These are phyloP conservation scores for Aspergillus sp. DNA, from an alignment of 2,329 filamentous ascomycete genomes.

Conservation along the genomic window DNA sequence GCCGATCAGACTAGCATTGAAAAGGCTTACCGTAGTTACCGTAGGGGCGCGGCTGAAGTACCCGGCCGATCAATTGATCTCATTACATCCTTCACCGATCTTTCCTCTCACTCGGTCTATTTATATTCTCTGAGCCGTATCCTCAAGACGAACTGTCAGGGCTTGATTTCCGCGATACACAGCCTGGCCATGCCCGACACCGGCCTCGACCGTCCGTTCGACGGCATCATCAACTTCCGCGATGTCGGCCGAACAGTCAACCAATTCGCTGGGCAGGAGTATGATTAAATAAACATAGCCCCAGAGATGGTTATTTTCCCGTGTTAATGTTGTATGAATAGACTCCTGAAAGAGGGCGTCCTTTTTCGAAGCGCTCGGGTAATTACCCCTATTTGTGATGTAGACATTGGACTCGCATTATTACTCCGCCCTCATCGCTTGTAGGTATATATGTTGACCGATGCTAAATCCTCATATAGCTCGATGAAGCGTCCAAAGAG, in stretches of 20 bases:
- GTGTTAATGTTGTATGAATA: slow-evolving; percentile 18
- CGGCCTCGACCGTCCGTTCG: slow-evolving; percentile 41
- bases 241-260: slow-evolving; percentile 73
- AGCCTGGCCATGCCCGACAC: slow-evolving; percentile 24
- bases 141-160: background rate
- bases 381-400: slow-evolving; percentile 20
- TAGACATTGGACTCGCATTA: background rate
- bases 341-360: slow-evolving; percentile 59
- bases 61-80: too few relatives aligned
- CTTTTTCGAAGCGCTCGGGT: slow-evolving; percentile 68
- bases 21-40: too few relatives aligned
- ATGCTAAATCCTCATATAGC: slow-evolving; percentile 17
- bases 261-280: slow-evolving; percentile 56
- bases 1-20: too few relatives aligned
- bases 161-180: background rate
- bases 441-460: background rate
- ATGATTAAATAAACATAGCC: slow-evolving; percentile 19
- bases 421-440: background rate
- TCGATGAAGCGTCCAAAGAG: slow-evolving; percentile 68
- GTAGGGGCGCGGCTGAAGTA: background rate
- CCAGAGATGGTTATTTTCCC: background rate
- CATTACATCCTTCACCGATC: too few relatives aligned
- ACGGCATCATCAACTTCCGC: slow-evolving; percentile 71
- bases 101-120: background rate
- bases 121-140: background rate